phyloP scores from a whole-genome alignment of 805 yeast genomes.

The Candida verbasci region DNA sequence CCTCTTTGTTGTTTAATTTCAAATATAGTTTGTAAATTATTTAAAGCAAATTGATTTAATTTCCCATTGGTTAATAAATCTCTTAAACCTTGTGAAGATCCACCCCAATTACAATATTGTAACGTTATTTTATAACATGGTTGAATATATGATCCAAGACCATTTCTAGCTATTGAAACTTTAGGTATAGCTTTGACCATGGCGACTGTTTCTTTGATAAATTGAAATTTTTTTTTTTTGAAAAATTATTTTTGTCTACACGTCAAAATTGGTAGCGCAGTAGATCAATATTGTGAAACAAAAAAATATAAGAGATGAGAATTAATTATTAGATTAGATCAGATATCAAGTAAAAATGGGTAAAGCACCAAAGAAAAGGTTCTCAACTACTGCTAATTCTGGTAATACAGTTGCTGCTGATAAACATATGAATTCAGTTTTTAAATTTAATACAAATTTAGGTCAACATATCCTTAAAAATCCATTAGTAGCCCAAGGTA shows the following conservation, averaged over 20 bases:
- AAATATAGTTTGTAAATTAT: slow-evolving; percentile 67
- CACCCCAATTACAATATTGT: slow-evolving; percentile 94
- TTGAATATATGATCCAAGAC: slow-evolving; percentile 66
- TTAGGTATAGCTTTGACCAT: slow-evolving; percentile 60
- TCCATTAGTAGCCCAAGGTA: slow-evolving; percentile 96
- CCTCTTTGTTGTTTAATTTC: slow-evolving; percentile 68
- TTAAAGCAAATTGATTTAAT: slow-evolving; percentile 53
- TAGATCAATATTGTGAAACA: background rate
- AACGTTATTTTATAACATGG: slow-evolving; percentile 75
- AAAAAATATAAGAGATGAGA: slow-evolving; percentile 1
- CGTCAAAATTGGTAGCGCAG: background rate
- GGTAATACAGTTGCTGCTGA: slow-evolving; percentile 64
- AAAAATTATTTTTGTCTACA: background rate
- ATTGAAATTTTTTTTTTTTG: background rate
- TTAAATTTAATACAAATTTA: slow-evolving; percentile 92
- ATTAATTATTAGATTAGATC: slow-evolving; percentile 1
- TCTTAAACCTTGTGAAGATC: slow-evolving; percentile 82
- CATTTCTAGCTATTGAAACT: slow-evolving; percentile 64
- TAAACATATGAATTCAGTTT: slow-evolving; percentile 73
- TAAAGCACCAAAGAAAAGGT: slow-evolving; percentile 62
- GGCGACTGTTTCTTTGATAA: background rate
- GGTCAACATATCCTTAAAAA: slow-evolving; percentile 97
- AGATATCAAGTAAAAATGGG: slow-evolving; percentile 39
- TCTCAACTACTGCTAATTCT: slow-evolving; percentile 40
- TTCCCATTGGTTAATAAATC: slow-evolving; percentile 52